Conservation (phyloP, 306 rosid genomes). For the Chamaecrista fasciculata region DNA sequence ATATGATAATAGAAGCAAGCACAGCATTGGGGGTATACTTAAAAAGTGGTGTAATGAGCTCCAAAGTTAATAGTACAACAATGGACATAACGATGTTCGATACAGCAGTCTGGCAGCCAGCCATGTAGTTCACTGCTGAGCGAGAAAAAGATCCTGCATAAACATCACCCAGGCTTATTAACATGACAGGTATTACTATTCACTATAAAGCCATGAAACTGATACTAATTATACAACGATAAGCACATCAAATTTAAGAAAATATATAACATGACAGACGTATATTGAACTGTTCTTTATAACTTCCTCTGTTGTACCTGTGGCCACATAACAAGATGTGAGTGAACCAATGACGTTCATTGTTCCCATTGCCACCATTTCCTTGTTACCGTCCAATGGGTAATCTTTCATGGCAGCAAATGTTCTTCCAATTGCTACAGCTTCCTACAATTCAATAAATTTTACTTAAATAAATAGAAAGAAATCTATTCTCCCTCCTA, state of each 20-base stretch:
- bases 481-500: neutral
- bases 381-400: slow-evolving; percentile 75
- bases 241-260: too few relatives aligned
- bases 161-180: neutral
- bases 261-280: too few relatives aligned
- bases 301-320: slow-evolving; percentile 41
- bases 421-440: slow-evolving; percentile 88
- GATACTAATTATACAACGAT: neutral
- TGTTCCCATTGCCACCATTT: slow-evolving; percentile 90
- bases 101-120: slow-evolving; percentile 79
- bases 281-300: too few relatives aligned
- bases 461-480: neutral
- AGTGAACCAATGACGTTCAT: slow-evolving; percentile 85
- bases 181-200: neutral
- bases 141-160: slow-evolving; percentile 83
- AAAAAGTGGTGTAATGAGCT: slow-evolving; percentile 67
- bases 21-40: slow-evolving; percentile 92
- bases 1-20: slow-evolving; percentile 71
- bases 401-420: slow-evolving; percentile 83
- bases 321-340: slow-evolving; percentile 79
- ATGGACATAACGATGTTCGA: slow-evolving; percentile 78
- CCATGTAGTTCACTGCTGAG: slow-evolving; percentile 80
- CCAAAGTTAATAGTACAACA: slow-evolving; percentile 54
- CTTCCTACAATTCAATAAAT: slow-evolving; percentile 55
- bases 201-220: neutral